Percentiles rank a stretch among this genome's conserved stretches.
These are phyloP conservation scores for Diaporthe amygdali DNA, from an alignment of 2,329 filamentous ascomycete species.

Conservation along the genomic window DNA sequence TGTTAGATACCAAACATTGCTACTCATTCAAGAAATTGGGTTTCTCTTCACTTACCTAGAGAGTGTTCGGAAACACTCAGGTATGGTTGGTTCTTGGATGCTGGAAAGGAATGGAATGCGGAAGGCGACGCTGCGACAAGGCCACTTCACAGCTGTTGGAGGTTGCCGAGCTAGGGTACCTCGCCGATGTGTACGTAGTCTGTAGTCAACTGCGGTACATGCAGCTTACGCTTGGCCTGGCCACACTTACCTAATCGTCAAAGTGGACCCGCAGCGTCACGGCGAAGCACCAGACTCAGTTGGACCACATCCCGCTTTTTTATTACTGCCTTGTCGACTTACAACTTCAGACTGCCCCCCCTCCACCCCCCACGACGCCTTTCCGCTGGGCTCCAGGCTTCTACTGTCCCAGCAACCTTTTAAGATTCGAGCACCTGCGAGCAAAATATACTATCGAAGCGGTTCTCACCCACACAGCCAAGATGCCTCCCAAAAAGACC, in stretches of 20 bases:
- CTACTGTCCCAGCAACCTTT: neutral
- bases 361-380: neutral
- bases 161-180: neutral
- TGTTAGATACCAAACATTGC: neutral
- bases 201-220: too few relatives aligned
- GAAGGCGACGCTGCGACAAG: neutral
- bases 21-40: neutral
- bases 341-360: constrained; percentile 1
- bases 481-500: constrained; percentile 75
- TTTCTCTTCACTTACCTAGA: neutral
- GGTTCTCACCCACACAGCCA: constrained; percentile 36
- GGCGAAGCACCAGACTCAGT: neutral
- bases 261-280: constrained; percentile 16
- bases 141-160: constrained; percentile 19
- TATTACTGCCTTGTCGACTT: constrained; percentile 15
- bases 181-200: neutral
- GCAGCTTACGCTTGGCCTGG: neutral
- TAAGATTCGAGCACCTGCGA: neutral
- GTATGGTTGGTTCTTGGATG: neutral
- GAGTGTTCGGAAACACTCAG: neutral
- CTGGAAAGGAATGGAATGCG: constrained; percentile 3
- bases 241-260: constrained; percentile 1
- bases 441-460: neutral
- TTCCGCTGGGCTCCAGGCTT: neutral
- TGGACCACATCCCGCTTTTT: constrained; percentile 19